Evolutionary conservation across 106 monocot genomes (phyloP), one percentile per base, ranked within the genome.

Genomic region (Allium fistulosum): DNA sequence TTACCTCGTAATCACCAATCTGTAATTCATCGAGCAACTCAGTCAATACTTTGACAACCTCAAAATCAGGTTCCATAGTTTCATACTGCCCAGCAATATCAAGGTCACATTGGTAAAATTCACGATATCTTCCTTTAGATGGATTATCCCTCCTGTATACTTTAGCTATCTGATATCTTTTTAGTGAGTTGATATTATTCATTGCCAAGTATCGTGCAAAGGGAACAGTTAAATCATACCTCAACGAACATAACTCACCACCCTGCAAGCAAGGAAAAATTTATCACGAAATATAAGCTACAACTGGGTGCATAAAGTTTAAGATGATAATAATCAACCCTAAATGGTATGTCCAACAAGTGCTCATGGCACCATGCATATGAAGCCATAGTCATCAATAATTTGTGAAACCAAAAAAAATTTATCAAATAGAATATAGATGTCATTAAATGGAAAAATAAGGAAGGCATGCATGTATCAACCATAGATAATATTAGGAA

Each of bases 21-120:
- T 87, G 69, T n/a, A 99, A 72, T 60, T 80, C 82, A 81, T 91
- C 70, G 67, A 99, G 79, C 37, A 99, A 67, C 64, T 99, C 84
- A 58, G 83, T 90, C 77, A 99, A 75, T 57, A 99, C 87, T 67
- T 75, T 83, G 56, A 99, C 66, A 61, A 99, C 87, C 74, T 99
- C 99, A 81, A 90, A 99, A 70, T 99, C 99, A 58, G 99, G 79
- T 74, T 81, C 86, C 99, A 99, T 99, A 37, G 70, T 14, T 51
- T 93, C 90, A 85, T 83, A 93, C 17, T 90, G 78, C 11, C 99
- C 99, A 68, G 93, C 93, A 62, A 99, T 84, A 70, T 99, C 99
- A 83, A 99, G 85, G 67, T 99, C 99, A 70, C 99, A 99, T 56
- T 99, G 93, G 76, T 99, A 99, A 68, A 99, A 99, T 72, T 99